Evolutionary conservation across 202 grass and related monocot genomes (phyloP).

Genomic region (Miscanthus sacchariflorus): DNA sequence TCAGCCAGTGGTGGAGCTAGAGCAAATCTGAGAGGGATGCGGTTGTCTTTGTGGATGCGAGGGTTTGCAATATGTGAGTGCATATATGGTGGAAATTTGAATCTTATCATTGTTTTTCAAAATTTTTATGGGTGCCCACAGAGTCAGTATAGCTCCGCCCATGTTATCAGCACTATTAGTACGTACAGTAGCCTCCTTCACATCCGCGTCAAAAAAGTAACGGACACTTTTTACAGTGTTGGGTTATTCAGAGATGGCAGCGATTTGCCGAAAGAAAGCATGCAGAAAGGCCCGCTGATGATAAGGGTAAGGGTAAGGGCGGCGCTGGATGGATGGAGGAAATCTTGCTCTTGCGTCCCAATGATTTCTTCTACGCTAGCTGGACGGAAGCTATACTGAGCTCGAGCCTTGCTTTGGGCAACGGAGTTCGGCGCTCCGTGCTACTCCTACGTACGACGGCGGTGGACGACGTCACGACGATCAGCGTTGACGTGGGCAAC

Average conservation of each 20-base stretch:
- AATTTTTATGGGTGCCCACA: no score
- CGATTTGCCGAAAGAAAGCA: conserved; percentile 34
- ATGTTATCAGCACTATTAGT: neutral
- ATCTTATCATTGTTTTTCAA: no score
- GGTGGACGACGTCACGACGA: neutral
- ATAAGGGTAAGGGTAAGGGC: neutral
- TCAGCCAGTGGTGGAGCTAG: no score
- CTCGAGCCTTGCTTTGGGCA: no score
- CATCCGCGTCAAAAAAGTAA: no score
- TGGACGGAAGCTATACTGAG: neutral
- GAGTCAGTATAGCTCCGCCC: no score
- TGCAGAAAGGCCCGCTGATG: neutral
- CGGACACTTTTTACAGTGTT: neutral
- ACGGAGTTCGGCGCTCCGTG: neutral
- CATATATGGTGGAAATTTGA: no score
- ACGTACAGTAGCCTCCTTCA: neutral
- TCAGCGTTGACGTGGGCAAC: neutral
- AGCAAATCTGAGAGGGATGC: no score
- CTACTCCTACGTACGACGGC: no score
- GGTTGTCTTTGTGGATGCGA: no score
- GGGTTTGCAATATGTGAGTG: no score
- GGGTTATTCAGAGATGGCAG: neutral
- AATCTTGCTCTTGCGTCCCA: neutral
- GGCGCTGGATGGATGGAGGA: neutral
- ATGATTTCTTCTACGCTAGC: neutral